Base-by-base conservation (phyloP, 495 filamentous ascomycete genomes). In the Penicillium ucsense region DNA sequence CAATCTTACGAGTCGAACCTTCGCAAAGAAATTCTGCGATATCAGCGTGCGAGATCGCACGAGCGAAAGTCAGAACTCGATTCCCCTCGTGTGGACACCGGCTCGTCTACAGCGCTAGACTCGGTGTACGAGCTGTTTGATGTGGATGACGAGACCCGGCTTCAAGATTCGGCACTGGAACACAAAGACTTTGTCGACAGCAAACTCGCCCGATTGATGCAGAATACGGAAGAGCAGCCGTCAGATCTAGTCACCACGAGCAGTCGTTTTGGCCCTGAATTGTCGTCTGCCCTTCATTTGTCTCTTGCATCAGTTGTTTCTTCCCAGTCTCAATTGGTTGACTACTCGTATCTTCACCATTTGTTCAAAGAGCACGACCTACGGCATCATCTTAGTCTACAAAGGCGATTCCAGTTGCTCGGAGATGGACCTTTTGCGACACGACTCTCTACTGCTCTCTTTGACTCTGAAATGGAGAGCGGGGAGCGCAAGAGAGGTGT, bases 391-490 rank as follows among this genome's bases (percentile, higher is more conserved):
- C 61, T 96, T 4, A 70, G 73, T 8, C 63, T 95, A 5, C 86
- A 94, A 61, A 80, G 79, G 52, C 78, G 82, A 32, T 95, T 87
- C 57, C 86, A 90, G 38, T 75, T 97, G 4, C 70, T 96, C 4
- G 85, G 86, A 3, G 85, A 94, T 57, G 90, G 90, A 29, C 73
- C 87, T 3, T 94, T 96, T 60, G 76, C 80, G 32, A 81, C 84
- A 32, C 79, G 82, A 5, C 79, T 98, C 12, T 82, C 84, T 3
- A 77, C 89, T 47, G 85, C 89, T 3, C 77, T 98, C 3, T 97
- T 98, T 61, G 82, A 87, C 46, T 80, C 89, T 0, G 83, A 94
- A n/a, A 79, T 89, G 42, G 79, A 83, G 41, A 84, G 83, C 12
- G 85, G 88, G 34, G 88, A 95, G 52, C 75, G 85, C 43, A 76